phyloP scores from a whole-genome alignment of 1,139 yeast species.

The Candida mesenterica region DNA sequence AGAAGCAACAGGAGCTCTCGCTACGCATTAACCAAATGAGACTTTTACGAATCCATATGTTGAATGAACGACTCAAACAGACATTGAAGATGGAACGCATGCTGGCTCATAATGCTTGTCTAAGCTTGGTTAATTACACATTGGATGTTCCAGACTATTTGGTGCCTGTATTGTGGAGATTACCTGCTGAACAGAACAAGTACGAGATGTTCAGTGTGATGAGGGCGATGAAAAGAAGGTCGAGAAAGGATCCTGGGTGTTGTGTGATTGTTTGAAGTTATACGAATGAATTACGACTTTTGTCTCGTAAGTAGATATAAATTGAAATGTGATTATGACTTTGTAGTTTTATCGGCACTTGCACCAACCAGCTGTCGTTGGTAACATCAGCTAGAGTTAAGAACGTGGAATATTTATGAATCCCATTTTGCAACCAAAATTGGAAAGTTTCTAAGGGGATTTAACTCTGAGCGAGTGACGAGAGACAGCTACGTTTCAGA shows the following conservation, averaged over 20 bases:
- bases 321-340: too few species aligned
- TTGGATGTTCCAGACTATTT: slow-evolving; percentile 52
- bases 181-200: slow-evolving; percentile 48
- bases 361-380: too few species aligned
- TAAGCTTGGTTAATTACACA: slow-evolving; percentile 44
- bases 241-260: slow-evolving; percentile 28
- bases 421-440: too few species aligned
- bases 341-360: too few species aligned
- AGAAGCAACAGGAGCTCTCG: slow-evolving; percentile 21
- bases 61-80: slow-evolving; percentile 53
- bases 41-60: slow-evolving; percentile 60
- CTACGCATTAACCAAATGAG: slow-evolving; percentile 45
- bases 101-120: slow-evolving; percentile 67
- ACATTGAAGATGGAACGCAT: slow-evolving; percentile 59
- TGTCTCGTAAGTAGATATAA: background rate
- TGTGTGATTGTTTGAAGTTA: slow-evolving; percentile 39
- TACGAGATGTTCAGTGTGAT: slow-evolving; percentile 32
- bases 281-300: background rate
- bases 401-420: too few species aligned
- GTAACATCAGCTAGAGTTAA: too few species aligned
- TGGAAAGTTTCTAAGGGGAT: too few species aligned
- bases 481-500: too few species aligned
- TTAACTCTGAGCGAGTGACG: too few species aligned
- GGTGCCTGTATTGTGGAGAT: slow-evolving; percentile 51
- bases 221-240: slow-evolving; percentile 9